Evolutionary conservation across 345 rosid species (phyloP), one percentile per base, ranked within the genome.

Genomic region (Salix suchowensis): DNA sequence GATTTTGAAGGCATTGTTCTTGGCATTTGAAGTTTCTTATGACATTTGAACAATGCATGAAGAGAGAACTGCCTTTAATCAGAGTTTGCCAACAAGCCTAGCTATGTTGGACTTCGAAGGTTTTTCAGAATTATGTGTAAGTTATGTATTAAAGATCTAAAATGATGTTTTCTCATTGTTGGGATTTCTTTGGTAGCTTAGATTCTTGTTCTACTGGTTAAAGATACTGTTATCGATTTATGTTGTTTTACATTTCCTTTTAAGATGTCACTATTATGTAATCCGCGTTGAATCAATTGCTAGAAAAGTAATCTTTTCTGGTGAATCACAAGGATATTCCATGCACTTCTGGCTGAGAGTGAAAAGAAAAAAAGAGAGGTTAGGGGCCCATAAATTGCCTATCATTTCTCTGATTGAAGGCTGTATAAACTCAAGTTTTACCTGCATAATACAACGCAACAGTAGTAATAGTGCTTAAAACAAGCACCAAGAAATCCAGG

Each of bases 401-500:
- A 52, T 54, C 26, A 8, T 21, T 54, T 55, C 61, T 55, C 24
- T n/a, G 1, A 23, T 9, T n/a, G 61, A 54, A 46, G 36, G 54
- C 60, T 10, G 2, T 42, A 48, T 19, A 62, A 34, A 70, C 48
- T 83, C 81, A 77, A 70, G 74, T 36, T 70, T 84, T 84, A 62
- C 84, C 81, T 15, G 82, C 78, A 40, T 78, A 66, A 61, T 84
- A 84, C 48, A 81, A 81, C 4, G 72, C 82, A 68, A 36, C 76
- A 62, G 72, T 80, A 81, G 82, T 74, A 68, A 75, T 76, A 6
- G 71, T 75, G 60, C 54, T 77, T 54, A 82, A 74, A 54, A 85
- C 81, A 32, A 84, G 15, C 81, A 81, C 77, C 76, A 73, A 6
- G 85, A 84, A 52, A 78, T 77, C 86, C 84, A 80, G 67, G 70